phyloP scores from a whole-genome alignment of 805 yeast species.

The Yueomyces sp. region DNA sequence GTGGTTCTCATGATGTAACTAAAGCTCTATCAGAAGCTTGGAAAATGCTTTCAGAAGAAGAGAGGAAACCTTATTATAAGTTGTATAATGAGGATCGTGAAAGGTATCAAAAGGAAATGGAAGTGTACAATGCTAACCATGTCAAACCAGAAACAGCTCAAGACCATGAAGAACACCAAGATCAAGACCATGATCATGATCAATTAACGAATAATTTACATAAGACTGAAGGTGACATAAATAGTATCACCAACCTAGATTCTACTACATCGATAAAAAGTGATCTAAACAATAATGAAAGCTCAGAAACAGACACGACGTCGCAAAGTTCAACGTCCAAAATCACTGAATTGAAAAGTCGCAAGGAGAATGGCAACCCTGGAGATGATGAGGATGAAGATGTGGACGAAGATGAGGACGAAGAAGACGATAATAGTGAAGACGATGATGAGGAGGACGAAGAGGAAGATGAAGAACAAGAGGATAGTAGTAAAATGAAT shows the following conservation, averaged over 20 bases:
- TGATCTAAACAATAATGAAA: no score
- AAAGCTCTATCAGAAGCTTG: constrained; percentile 75
- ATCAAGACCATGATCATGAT: not conserved
- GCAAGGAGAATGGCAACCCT: not conserved
- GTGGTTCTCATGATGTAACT: constrained; percentile 54
- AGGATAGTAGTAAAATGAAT: no score
- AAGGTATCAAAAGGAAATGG: constrained; percentile 65
- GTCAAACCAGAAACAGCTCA: constrained; percentile 1
- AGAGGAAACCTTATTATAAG: constrained; percentile 58
- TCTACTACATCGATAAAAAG: no score
- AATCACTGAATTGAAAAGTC: not conserved
- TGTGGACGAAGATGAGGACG: constrained; percentile 3
- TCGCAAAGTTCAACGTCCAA: no score
- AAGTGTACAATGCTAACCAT: constrained; percentile 26
- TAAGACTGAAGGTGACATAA: no score
- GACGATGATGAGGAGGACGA: constrained; percentile 8
- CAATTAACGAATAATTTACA: not conserved
- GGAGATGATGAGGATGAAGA: constrained; percentile 6
- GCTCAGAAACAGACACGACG: no score
- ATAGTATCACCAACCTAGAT: no score
- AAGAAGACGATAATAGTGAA: constrained; percentile 6
- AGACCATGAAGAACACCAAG: not conserved
- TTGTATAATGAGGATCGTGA: constrained; percentile 66
- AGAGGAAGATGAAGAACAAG: not conserved
- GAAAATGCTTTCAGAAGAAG: constrained; percentile 60